Evolutionary conservation across 148 eudicot species (phyloP), one percentile per base, ranked within the genome.

Genomic region (Fagopyrum homotropicum): DNA sequence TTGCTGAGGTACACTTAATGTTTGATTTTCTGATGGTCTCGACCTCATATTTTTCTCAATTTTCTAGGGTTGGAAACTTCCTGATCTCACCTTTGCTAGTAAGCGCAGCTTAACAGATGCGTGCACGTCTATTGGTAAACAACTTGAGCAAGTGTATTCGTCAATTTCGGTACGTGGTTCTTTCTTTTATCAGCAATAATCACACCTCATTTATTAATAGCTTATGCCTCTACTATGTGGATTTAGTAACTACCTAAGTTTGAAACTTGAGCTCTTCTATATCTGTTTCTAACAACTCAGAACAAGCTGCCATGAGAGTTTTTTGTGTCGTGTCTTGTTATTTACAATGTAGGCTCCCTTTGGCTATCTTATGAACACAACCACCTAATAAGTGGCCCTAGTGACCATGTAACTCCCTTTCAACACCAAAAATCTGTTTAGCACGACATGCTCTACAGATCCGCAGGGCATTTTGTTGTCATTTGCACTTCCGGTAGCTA

Each of bases 51-150:
- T 16, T 68, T 48, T 12, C 56, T 76, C 60, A n/a, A 77, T 71
- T 79, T 80, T 69, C 74, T 84, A 95, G 99, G 99, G 99, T 26
- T 95, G 96, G 96, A 90, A 82, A 74, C 85, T 95, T 80, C 84
- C 96, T 72, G 91, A 89, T 75, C 81, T 90, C 82, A 90, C 88
- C 91, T 90, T 92, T 81, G 97, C 94, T 51, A 92, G 97, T 35
- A 89, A 74, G 83, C 97, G 97, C 19, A 77, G 92, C 77, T 79
- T 95, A 72, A 79, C 87, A 51, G 96, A 92, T 84, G 97, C 99
- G 49, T 83, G 92, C 75, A 55, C 80, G 45, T 47, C 87, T 79
- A 83, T 95, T 45, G 84, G 86, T 40, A 85, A 85, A 77, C 84
- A 90, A 77, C 92, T 90, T 64, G 94, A 92, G 79, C 79, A 71